Base-by-base conservation (phyloP, 1,284 basidiomycete genomes). In the Austroboletus niveus region DNA sequence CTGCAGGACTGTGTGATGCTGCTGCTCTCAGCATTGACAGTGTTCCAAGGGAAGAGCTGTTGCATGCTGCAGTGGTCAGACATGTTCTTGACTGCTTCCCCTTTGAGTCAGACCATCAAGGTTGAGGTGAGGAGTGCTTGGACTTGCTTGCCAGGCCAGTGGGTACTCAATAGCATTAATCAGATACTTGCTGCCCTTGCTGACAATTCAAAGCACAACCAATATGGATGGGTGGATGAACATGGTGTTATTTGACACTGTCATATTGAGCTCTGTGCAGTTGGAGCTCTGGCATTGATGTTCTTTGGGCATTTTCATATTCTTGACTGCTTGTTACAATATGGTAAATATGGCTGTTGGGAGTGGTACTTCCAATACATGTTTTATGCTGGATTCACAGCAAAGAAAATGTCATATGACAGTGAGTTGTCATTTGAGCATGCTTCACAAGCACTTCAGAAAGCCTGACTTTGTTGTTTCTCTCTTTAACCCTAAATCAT, bases 181-280 rank as follows among this genome's bases (percentile, higher is more conserved):
- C 32, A 66, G 66, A 60, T 61, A 0, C 55, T 67, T 10, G 49
- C 51, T 7, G 51, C 60, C 8, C 45, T 63, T 2, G 56, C 61
- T 1, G 54, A 69, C 48, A 57, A 61, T 39, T 60, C 61, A 17
- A 69, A 69, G 49, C 54, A 57, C 40, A 69, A 68, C 44, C 57
- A 60, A 27, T 48, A 46, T 24, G 64, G 67, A 2, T 54, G 58
- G 0, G 44, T 67, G 34, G 61, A 68, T 27, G 63, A 68, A 48
- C 56, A 63, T 46, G 64, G 54, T 12, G 54, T 53, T 8, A 42
- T 66, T 27, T 44, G 57, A 5, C 64, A 68, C 44, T 46, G 45
- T 4, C 30, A 51, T 20, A 52, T 59, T 4, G 60, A 60, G 42
- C 51, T 65, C 3, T 67, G 64, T 40, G 42, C 52, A 4, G 45